Conservation (phyloP, 371 early-diverging fungal genomes). For the Mortierella sp. region DNA sequence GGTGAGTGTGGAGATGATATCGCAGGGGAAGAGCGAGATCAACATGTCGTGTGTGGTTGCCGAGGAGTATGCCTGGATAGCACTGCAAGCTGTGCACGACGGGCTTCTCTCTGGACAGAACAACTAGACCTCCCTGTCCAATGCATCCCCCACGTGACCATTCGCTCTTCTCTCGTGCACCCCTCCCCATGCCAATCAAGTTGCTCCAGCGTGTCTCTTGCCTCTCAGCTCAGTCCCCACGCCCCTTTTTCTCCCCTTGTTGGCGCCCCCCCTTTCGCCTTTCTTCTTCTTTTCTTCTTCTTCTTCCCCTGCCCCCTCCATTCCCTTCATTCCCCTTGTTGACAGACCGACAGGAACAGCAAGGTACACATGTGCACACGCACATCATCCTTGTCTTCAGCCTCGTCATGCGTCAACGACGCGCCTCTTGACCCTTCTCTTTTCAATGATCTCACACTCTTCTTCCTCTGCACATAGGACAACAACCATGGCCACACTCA, state of each 20-base stretch:
- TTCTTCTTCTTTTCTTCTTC: neutral
- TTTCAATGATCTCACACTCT: neutral
- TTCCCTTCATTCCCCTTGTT: neutral
- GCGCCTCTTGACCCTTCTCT: neutral
- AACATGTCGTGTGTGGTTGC: slow-evolving; percentile 97
- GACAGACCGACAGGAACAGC: neutral
- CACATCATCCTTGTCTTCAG: neutral
- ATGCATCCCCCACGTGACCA: neutral
- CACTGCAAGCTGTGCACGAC: slow-evolving; percentile 92
- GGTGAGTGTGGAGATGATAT: slow-evolving; percentile 99
- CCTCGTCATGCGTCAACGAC: neutral
- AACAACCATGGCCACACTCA: slow-evolving; percentile 33
- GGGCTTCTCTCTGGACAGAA: slow-evolving; percentile 62
- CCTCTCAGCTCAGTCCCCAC: neutral
- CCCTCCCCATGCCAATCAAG: neutral
- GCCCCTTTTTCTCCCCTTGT: neutral
- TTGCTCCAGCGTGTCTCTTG: neutral
- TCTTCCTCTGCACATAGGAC: neutral
- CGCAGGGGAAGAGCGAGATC: slow-evolving; percentile 97
- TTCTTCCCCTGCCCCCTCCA: neutral
- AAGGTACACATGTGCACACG: neutral
- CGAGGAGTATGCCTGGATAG: slow-evolving; percentile 75
- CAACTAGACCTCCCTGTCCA: neutral
- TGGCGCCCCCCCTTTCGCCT: neutral
- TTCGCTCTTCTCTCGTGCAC: neutral